Conservation (phyloP, 441 rosid genomes). For the Mallotus japonicus region DNA sequence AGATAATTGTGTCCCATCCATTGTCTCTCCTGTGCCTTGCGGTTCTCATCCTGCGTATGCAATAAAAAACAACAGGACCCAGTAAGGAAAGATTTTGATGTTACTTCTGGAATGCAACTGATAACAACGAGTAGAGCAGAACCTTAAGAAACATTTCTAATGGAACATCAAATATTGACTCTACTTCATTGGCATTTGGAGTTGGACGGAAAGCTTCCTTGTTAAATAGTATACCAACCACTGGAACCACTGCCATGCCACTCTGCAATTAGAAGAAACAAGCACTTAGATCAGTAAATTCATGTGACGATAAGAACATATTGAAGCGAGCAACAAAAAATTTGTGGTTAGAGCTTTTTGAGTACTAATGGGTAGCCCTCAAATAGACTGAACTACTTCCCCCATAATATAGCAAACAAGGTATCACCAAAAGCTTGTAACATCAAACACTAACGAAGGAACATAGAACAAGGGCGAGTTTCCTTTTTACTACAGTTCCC, state of each 20-base stretch:
- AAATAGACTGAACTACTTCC: too few species aligned
- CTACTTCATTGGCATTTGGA: conserved; percentile 56
- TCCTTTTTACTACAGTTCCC: background rate
- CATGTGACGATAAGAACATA: too few species aligned
- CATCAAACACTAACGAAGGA: too few species aligned
- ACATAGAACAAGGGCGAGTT: background rate
- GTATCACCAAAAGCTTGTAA: too few species aligned
- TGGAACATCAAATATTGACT: conserved; percentile 65
- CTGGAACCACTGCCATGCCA: conserved; percentile 53
- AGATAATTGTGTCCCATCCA: conserved; percentile 46
- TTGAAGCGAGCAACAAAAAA: background rate
- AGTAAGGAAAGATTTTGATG: background rate
- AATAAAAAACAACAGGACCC: background rate
- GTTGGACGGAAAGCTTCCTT: conserved; percentile 46
- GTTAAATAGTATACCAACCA: conserved; percentile 47
- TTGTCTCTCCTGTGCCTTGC: conserved; percentile 52
- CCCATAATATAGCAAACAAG: too few species aligned
- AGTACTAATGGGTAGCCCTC: too few species aligned
- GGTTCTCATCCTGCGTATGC: conserved; percentile 49
- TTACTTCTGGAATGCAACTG: background rate
- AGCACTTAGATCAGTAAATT: background rate
- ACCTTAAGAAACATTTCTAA: conserved; percentile 82
- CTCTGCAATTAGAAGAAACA: conserved; percentile 30
- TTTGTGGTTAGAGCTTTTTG: background rate
- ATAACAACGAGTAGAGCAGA: background rate